A percentile compares a stretch with the other conserved stretches of the same genome.
phyloP scores from a whole-genome alignment of 148 eudicot species.

The Fagopyrum tataricum region DNA sequence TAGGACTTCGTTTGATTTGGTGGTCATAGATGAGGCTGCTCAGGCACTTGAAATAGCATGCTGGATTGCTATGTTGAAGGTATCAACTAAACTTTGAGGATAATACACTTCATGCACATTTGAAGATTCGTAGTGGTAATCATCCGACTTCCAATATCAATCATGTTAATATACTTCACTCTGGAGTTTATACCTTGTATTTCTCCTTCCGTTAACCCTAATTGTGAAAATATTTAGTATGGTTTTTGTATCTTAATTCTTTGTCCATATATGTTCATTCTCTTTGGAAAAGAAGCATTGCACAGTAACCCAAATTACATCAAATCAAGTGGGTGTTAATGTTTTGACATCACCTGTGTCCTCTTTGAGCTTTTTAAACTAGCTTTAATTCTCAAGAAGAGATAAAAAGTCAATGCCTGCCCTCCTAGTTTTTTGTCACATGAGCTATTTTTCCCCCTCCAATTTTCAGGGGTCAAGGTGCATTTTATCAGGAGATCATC shows the following conservation, averaged over 20 bases:
- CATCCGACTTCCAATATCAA: neutral
- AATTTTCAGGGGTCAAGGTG: slow-evolving; percentile 79
- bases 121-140: neutral
- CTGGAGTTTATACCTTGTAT: neutral
- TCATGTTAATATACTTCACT: neutral
- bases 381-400: neutral
- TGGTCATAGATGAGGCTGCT: slow-evolving; percentile 98
- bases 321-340: neutral
- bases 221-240: neutral
- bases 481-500: slow-evolving; percentile 80
- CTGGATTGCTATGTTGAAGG: slow-evolving; percentile 97
- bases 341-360: neutral
- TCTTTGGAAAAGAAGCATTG: neutral
- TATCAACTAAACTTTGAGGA: slow-evolving; percentile 13
- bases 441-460: neutral
- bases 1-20: slow-evolving; percentile 65
- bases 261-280: neutral
- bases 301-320: neutral
- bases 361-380: neutral
- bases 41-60: slow-evolving; percentile 97
- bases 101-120: neutral
- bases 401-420: neutral
- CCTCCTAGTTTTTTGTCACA: neutral
- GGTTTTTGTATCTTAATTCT: neutral
- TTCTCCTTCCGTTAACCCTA: neutral